A percentile compares a stretch with the other conserved stretches of the same genome.
These are phyloP conservation scores for Protomyces macrosporus DNA, from an alignment of 1,139 yeast genomes.

Conservation along the genomic window DNA sequence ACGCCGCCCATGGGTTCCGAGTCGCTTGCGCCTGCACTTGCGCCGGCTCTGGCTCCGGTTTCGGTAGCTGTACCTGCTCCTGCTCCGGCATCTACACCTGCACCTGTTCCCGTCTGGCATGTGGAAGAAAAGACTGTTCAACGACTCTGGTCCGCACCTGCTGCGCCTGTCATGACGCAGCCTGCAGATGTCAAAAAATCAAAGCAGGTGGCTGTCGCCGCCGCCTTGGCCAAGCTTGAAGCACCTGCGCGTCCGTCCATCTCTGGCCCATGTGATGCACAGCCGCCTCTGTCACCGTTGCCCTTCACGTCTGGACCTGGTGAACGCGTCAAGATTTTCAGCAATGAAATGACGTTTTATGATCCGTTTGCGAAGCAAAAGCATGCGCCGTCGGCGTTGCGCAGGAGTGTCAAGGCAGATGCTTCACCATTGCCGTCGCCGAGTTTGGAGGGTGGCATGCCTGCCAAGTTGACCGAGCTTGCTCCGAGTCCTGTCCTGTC, in stretches of 20 bases:
- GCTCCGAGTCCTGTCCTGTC: background rate
- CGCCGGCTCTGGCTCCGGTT: background rate
- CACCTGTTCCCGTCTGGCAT: background rate
- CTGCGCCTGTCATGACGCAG: background rate
- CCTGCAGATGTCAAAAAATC: background rate
- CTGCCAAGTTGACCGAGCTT: background rate
- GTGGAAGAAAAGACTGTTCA: background rate
- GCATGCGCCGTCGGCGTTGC: background rate
- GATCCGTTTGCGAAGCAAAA: slow-evolving; percentile 12
- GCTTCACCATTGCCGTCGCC: background rate
- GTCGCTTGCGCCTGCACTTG: background rate
- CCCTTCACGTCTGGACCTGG: background rate
- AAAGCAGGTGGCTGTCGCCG: too few relatives aligned
- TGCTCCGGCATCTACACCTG: background rate
- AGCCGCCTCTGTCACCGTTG: background rate
- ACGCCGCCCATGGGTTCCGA: background rate
- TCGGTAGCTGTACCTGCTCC: background rate
- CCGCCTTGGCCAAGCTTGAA: background rate
- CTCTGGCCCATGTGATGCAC: background rate
- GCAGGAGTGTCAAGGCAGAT: background rate
- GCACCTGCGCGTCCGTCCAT: background rate
- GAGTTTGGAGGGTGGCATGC: background rate
- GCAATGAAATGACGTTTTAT: slow-evolving; percentile 14
- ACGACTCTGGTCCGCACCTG: background rate
- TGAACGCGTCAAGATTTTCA: slow-evolving; percentile 5